Evolutionary conservation across 768 basidiomycete genomes (phyloP).

Genomic region (Hortiboletus flavorubellus): DNA sequence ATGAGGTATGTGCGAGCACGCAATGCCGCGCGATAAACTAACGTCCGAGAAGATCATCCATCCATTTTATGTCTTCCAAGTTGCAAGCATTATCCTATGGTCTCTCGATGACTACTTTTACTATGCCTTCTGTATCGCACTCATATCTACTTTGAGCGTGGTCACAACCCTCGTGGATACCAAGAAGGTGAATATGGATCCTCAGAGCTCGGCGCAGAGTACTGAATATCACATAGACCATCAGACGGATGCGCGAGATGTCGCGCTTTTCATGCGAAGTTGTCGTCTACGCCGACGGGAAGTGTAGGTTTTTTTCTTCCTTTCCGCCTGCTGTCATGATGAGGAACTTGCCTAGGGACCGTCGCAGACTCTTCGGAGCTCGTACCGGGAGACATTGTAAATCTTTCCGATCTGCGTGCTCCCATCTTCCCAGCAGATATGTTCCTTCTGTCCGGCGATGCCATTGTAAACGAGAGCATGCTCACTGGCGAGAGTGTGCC

Average conservation of each 20-base stretch:
- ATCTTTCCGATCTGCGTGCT: slow-evolving; percentile 75
- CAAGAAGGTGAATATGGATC: slow-evolving; percentile 57
- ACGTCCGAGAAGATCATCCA: slow-evolving; percentile 67
- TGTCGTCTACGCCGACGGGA: slow-evolving; percentile 61
- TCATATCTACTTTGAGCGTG: slow-evolving; percentile 86
- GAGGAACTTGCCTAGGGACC: slow-evolving; percentile 48
- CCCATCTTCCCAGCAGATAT: slow-evolving; percentile 84
- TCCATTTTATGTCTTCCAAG: slow-evolving; percentile 98
- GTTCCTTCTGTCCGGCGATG: slow-evolving; percentile 91
- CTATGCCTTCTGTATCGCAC: slow-evolving; percentile 93
- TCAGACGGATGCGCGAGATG: slow-evolving; percentile 94
- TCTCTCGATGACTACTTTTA: slow-evolving; percentile 94
- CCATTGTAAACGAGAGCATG: slow-evolving; percentile 99
- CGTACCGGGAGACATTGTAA: slow-evolving; percentile 90
- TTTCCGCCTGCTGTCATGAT: not conserved
- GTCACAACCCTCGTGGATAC: slow-evolving; percentile 88
- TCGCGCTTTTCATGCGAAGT: slow-evolving; percentile 83
- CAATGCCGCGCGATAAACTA: not conserved
- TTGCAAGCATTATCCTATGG: slow-evolving; percentile 93
- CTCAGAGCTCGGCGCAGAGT: not conserved
- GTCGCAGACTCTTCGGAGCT: slow-evolving; percentile 71
- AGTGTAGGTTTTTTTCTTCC: slow-evolving; percentile 50
- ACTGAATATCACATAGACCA: slow-evolving; percentile 55
- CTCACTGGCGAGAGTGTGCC: slow-evolving; percentile 98
- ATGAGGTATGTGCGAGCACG: slow-evolving; percentile 64